Evolutionary conservation across 192 early-diverging fungal species (phyloP).

Genomic region (Allomyces javanicus): DNA sequence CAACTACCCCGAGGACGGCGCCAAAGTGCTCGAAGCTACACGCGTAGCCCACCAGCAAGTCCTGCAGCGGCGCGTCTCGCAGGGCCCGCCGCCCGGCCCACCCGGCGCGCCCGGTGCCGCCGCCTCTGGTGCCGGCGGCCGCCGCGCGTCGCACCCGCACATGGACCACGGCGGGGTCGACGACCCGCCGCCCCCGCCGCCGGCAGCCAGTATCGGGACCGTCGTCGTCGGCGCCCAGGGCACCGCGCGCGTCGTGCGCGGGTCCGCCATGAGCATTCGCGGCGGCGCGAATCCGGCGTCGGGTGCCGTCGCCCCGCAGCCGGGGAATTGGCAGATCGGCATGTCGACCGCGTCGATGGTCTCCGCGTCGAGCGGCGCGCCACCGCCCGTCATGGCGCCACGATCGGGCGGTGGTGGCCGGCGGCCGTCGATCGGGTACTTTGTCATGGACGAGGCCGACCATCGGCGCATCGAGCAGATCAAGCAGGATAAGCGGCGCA

Average conservation of each 20-base stretch:
- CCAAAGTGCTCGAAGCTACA: conserved; percentile 14
- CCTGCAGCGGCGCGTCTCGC: not conserved
- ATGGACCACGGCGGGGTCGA: not conserved
- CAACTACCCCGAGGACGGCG: conserved; percentile 21
- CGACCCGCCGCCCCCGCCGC: no score
- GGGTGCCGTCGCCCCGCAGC: not conserved
- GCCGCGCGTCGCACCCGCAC: not conserved
- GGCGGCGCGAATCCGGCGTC: not conserved
- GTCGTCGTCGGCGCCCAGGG: not conserved
- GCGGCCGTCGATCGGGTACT: not conserved
- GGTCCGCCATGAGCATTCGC: not conserved
- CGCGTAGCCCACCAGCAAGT: conserved; percentile 10
- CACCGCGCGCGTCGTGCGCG: not conserved
- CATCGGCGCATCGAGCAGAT: not conserved
- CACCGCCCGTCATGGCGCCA: no score
- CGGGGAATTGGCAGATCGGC: not conserved
- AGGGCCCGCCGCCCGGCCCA: no score
- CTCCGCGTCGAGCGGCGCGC: no score
- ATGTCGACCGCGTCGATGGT: no score
- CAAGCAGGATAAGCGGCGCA: not conserved
- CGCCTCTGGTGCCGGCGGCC: not conserved
- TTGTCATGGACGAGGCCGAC: conserved; percentile 1
- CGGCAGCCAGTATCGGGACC: no score
- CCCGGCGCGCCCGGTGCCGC: no score
- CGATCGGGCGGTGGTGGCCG: not conserved